Evolutionary conservation across 2,329 filamentous ascomycete genomes (phyloP).

Genomic region (Hypoxylon sp.): DNA sequence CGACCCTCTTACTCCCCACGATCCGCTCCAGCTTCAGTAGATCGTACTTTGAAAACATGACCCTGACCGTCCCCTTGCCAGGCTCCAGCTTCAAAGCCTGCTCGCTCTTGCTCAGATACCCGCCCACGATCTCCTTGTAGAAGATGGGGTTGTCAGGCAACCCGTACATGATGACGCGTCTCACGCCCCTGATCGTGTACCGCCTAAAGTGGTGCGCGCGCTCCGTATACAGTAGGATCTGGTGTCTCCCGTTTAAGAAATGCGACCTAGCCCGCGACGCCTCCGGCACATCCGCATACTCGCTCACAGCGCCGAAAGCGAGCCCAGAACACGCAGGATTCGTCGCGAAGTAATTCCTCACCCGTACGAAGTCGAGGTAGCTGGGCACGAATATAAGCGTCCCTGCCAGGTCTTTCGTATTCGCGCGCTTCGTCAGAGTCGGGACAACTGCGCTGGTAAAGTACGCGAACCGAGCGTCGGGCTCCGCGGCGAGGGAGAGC

Average conservation of each 20-base stretch:
- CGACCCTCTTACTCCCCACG: slow-evolving; percentile 83
- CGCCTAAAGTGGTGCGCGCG: slow-evolving; percentile 96
- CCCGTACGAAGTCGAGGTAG: slow-evolving; percentile 93
- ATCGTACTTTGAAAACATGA: slow-evolving; percentile 90
- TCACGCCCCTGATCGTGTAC: slow-evolving; percentile 85
- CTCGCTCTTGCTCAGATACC: slow-evolving; percentile 72
- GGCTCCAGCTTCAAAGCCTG: slow-evolving; percentile 67
- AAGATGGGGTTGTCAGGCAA: slow-evolving; percentile 89
- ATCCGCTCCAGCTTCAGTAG: slow-evolving; percentile 88
- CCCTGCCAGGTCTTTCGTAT: slow-evolving; percentile 69
- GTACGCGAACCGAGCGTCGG: slow-evolving; percentile 90
- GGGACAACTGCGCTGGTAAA: slow-evolving; percentile 88
- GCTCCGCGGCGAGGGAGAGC: slow-evolving; percentile 76
- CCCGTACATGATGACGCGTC: slow-evolving; percentile 88
- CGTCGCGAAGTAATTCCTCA: slow-evolving; percentile 91
- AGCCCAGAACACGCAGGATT: slow-evolving; percentile 67
- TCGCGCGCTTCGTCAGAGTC: slow-evolving; percentile 70
- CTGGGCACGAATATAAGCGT: slow-evolving; percentile 91
- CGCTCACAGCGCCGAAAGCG: slow-evolving; percentile 85
- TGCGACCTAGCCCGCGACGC: slow-evolving; percentile 87
- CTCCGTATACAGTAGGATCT: slow-evolving; percentile 89
- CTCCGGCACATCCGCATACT: slow-evolving; percentile 85
- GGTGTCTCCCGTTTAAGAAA: slow-evolving; percentile 85
- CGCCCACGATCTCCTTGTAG: slow-evolving; percentile 80
- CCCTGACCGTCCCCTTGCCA: slow-evolving; percentile 70